Base-by-base conservation (phyloP, 2,329 filamentous ascomycete species). In the Beauveria brongniartii region DNA sequence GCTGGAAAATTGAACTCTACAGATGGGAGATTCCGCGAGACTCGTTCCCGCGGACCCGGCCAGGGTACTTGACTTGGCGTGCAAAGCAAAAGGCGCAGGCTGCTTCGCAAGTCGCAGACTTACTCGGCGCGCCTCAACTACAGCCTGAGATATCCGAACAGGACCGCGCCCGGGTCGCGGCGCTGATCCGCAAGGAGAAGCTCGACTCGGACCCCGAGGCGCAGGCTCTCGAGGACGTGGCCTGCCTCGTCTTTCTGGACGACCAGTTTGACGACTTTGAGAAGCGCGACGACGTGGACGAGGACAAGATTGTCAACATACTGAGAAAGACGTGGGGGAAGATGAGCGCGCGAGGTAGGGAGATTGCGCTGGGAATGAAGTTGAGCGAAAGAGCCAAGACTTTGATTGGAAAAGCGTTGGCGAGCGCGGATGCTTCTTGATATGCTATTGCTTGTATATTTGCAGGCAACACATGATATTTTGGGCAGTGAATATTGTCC, bases 181-280 rank as follows among this genome's bases (percentile, higher is more conserved):
- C 81, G n/a, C 74, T 94, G 72, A 87, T 96, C 58, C 80, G 89
- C 63, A 95, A 96, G 74, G 89, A 94, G 71, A 85, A 86, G 60
- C 74, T 95, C 66, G 81, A 80, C 69, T 70, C 69, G 4, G 75
- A 80, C 64, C 68, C 71, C 18, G 88, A 91, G 71, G 86, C 87
- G 59, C 89, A 93, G 77, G 80, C 84, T 7, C 78, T 96, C 64
- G 91, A 95, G 76, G 91, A 95, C 74, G 89, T 91, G 51, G 91
- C 91, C 3, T 95, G 91, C 70, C 75, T 96, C 60, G 91, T 95
- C 30, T 96, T 96, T 71, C 75, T 96, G 65, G 91, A 94, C 70
- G 90, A 93, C 70, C 89, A 94, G 70, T 89, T 95, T 64, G 91
- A 92, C 68, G 83, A 82, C 55, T 96, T 94, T 73, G 88, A 91